A percentile compares a stretch with the other conserved stretches of the same genome.
phyloP scores from a whole-genome alignment of 495 filamentous ascomycete genomes.

The Penicillium turbatum region DNA sequence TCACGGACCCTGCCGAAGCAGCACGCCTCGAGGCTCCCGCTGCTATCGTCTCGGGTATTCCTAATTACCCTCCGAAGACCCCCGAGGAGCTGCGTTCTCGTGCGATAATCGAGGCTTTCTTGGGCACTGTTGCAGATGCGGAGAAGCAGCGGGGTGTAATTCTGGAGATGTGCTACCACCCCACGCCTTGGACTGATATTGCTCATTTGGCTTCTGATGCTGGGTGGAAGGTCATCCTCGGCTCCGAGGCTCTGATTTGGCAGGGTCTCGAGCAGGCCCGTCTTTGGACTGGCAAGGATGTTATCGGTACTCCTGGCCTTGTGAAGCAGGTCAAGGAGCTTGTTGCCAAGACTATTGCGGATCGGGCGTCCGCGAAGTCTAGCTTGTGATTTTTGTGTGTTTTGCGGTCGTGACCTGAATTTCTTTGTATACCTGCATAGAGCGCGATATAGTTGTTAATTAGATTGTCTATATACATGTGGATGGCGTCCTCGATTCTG shows the following conservation, averaged over 20 bases:
- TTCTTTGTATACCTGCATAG: constrained; percentile 29
- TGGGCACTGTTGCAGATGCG: constrained; percentile 29
- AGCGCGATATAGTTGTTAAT: constrained; percentile 28
- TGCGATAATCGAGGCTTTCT: constrained; percentile 51
- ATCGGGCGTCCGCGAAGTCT: constrained; percentile 27
- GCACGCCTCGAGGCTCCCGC: constrained; percentile 51
- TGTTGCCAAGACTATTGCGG: constrained; percentile 41
- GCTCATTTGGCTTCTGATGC: constrained; percentile 49
- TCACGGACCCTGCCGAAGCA: constrained; percentile 54
- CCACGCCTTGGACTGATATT: constrained; percentile 61
- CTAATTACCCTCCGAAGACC: constrained; percentile 62
- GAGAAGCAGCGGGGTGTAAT: constrained; percentile 56
- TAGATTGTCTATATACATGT: constrained; percentile 24
- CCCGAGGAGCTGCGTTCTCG: constrained; percentile 54
- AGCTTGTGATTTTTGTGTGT: constrained; percentile 21
- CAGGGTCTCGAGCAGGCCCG: constrained; percentile 69
- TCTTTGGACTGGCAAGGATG: constrained; percentile 56
- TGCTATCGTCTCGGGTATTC: constrained; percentile 62
- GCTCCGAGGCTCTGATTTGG: constrained; percentile 69
- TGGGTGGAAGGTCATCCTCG: constrained; percentile 66
- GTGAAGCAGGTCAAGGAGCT: constrained; percentile 49
- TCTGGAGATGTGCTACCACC: constrained; percentile 79
- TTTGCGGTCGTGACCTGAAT: constrained; percentile 8
- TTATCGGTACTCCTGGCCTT: constrained; percentile 48
- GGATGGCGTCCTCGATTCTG: constrained; percentile 13